Evolutionary conservation across 306 rosid genomes (phyloP), one percentile per base, ranked within the genome.

Genomic region (Cucurbita argyrosperma): DNA sequence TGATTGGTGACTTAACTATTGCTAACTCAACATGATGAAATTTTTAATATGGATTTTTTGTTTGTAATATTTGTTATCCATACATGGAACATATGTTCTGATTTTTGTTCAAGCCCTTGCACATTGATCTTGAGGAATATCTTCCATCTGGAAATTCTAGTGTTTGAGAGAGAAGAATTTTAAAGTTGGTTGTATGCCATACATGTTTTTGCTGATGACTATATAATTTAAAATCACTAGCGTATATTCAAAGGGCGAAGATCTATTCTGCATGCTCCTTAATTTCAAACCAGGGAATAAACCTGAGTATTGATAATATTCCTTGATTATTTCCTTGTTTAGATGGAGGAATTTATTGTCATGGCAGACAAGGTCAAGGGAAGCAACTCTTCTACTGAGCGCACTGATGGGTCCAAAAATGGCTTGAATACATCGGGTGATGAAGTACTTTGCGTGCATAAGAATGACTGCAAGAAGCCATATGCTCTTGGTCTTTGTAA

Each of bases 401-500:
- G 40, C 46, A 8, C 68, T 42, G 13, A 11, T 74, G 77, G 77
- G 23, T 40, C 77, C 67, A 47, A 61, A 18, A 61, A n/a, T 49
- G 78, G 58, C 47, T 26, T 35, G 26, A 60, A 35, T 75, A 50
- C 59, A 42, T 30, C 50, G 40, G 19, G 72, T 42, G 68, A 71
- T 61, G 72, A 77, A 74, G 74, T 79, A 51, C 92, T 89, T 45
- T 89, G 96, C 71, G 78, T 78, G 76, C 96, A 89, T 79, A 87
- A 82, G 81, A 85, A 82, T 79, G 85, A 77, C 6, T 74, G 74
- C 69, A 80, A 58, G 65, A 83, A 65, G 76, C 83, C 90, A 56
- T 87, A 81, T 79, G 94, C 92, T 5, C 87, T 82, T 62, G 98
- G 98, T 71, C 92, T 93, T 53, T 93, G 98, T 75, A 84, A 77